phyloP scores from a whole-genome alignment of 176 grass and related monocot species.

The Carex scoparia region DNA sequence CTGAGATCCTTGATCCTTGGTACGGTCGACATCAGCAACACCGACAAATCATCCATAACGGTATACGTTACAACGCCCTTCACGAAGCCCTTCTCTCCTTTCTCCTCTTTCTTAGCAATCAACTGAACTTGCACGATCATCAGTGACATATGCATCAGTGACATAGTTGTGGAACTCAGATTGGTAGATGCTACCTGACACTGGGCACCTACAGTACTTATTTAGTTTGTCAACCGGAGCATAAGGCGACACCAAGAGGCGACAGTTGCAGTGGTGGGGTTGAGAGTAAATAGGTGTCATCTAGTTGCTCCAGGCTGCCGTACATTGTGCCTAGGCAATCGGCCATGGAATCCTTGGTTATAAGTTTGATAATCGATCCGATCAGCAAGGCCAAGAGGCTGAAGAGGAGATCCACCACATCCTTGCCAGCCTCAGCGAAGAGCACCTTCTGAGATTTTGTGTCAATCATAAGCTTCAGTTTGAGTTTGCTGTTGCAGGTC shows the following conservation, averaged over 20 bases:
- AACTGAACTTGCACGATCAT: neutral
- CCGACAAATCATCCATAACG: slow-evolving; percentile 34
- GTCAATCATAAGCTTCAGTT: too few species aligned
- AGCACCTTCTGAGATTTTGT: too few species aligned
- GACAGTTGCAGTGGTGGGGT: too few species aligned
- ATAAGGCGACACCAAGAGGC: neutral
- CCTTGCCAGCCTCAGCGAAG: too few species aligned
- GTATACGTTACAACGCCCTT: slow-evolving; percentile 24
- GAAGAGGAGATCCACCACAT: too few species aligned
- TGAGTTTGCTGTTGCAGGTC: too few species aligned
- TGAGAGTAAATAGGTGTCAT: too few species aligned
- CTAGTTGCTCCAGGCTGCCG: too few species aligned
- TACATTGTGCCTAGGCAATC: too few species aligned
- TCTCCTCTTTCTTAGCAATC: neutral
- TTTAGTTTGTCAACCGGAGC: neutral
- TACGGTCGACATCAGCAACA: slow-evolving; percentile 36
- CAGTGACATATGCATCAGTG: neutral
- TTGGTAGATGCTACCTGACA: neutral
- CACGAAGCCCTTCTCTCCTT: neutral
- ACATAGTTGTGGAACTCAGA: neutral
- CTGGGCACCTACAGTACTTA: neutral
- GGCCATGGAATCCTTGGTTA: neutral
- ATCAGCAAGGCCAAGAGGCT: neutral
- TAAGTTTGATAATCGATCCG: slow-evolving; percentile 14
- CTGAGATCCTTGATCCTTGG: neutral